These are phyloP conservation scores for Exophiala mesophila DNA, from an alignment of 2,329 filamentous ascomycete genomes.

Conservation along the genomic window DNA sequence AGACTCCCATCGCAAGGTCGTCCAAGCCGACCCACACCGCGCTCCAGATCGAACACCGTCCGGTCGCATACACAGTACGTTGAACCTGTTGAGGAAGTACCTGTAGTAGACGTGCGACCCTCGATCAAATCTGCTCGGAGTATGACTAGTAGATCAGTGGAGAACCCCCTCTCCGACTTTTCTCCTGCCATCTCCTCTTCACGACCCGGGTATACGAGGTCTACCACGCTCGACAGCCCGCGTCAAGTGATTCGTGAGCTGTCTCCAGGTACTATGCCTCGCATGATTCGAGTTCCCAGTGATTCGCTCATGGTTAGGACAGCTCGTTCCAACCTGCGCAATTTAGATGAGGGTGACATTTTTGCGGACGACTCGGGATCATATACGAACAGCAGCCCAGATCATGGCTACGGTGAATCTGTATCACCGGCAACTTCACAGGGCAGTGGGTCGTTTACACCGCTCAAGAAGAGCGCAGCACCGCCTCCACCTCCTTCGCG, in stretches of 20 bases:
- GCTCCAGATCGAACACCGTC: constrained; percentile 60
- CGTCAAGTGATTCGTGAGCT: constrained; percentile 50
- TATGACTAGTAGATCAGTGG: constrained; percentile 39
- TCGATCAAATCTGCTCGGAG: constrained; percentile 47
- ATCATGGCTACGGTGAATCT: constrained; percentile 46
- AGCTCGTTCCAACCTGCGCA: constrained; percentile 44
- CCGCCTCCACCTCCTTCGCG: constrained; percentile 60
- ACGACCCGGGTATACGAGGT: constrained; percentile 48
- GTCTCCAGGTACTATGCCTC: constrained; percentile 39
- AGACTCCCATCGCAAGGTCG: constrained; percentile 11
- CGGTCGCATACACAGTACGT: constrained; percentile 59
- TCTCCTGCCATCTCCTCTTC: constrained; percentile 29
- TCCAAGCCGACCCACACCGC: constrained; percentile 40
- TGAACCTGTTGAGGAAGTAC: constrained; percentile 54
- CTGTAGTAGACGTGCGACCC: constrained; percentile 44
- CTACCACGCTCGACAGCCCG: constrained; percentile 56
- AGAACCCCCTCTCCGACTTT: constrained; percentile 14
- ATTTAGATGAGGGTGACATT: constrained; percentile 39
- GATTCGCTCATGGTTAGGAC: constrained; percentile 49
- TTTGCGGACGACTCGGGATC: constrained; percentile 50
- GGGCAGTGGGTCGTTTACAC: constrained; percentile 46
- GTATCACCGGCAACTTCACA: constrained; percentile 52
- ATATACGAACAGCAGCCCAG: constrained; percentile 45
- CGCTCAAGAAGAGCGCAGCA: constrained; percentile 45
- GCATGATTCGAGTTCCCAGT: constrained; percentile 50